A percentile compares a stretch with the other conserved stretches of the same genome.
phyloP scores from a whole-genome alignment of 768 basidiomycete species.

The Pseudohyphozyma bogoriensis region DNA sequence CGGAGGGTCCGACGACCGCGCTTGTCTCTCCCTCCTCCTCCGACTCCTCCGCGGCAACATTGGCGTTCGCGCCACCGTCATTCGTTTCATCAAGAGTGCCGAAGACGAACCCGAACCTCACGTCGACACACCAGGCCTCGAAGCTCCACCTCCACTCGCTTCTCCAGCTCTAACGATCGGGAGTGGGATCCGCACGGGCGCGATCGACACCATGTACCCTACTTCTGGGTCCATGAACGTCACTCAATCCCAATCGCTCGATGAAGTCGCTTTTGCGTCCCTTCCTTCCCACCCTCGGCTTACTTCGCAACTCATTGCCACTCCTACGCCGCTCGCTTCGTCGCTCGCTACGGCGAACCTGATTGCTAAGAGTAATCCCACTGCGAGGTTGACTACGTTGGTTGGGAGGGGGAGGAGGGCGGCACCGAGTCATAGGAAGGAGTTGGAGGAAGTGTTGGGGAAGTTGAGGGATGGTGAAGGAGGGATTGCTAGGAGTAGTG shows the following conservation, averaged over 20 bases:
- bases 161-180: slow-evolving; percentile 8
- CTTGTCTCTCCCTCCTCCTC: slow-evolving; percentile 67
- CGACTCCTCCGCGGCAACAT: slow-evolving; percentile 66
- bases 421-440: slow-evolving; percentile 15
- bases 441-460: slow-evolving; percentile 2
- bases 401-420: slow-evolving; percentile 20
- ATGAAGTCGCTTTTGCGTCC: no score
- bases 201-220: slow-evolving; percentile 63
- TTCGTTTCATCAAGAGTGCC: slow-evolving; percentile 45
- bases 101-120: slow-evolving; percentile 16
- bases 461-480: background rate
- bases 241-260: no score
- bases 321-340: no score
- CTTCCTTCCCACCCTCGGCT: no score
- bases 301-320: no score
- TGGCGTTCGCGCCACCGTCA: slow-evolving; percentile 58
- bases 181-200: slow-evolving; percentile 39
- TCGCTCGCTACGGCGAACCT: no score
- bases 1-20: slow-evolving; percentile 86
- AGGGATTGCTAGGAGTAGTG: slow-evolving; percentile 31
- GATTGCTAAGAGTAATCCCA: no score
- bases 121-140: slow-evolving; percentile 28
- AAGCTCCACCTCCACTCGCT: slow-evolving; percentile 35
- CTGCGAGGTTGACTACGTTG: slow-evolving; percentile 7
- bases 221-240: no score